Percentiles rank a stretch among this genome's conserved stretches.
Conservation (phyloP, 805 yeast genomes). For the Brettanomyces nanus region DNA sequence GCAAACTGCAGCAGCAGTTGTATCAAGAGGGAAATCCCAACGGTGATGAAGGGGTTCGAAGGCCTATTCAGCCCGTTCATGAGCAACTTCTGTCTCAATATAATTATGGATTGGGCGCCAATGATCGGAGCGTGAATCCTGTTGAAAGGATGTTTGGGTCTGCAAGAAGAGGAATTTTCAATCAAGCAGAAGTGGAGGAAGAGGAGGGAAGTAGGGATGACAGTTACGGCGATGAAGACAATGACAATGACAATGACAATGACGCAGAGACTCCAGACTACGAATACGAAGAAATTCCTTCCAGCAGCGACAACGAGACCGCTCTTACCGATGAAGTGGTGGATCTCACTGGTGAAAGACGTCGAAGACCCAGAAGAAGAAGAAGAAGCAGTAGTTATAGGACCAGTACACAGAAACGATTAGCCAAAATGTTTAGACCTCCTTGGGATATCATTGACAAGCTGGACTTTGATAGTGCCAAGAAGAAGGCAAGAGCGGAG, state of each 20-base stretch:
- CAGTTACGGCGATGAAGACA: slow-evolving; percentile 31
- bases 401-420: slow-evolving; percentile 47
- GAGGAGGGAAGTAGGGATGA: slow-evolving; percentile 30
- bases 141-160: slow-evolving; percentile 40
- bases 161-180: slow-evolving; percentile 47
- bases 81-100: slow-evolving; percentile 43
- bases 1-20: slow-evolving; percentile 55
- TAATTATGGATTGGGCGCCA: slow-evolving; percentile 12
- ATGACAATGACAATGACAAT: slow-evolving; percentile 29
- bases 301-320: slow-evolving; percentile 25
- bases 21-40: slow-evolving; percentile 31
- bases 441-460: slow-evolving; percentile 84
- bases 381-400: slow-evolving; percentile 20
- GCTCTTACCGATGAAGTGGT: slow-evolving; percentile 31
- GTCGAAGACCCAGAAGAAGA: slow-evolving; percentile 18
- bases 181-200: slow-evolving; percentile 35
- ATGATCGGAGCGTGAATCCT: slow-evolving; percentile 2
- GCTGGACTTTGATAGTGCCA: slow-evolving; percentile 67
- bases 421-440: slow-evolving; percentile 82
- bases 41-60: slow-evolving; percentile 48
- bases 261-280: slow-evolving; percentile 24
- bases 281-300: slow-evolving; percentile 30
- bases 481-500: slow-evolving; percentile 48
- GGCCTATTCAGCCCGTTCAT: slow-evolving; percentile 69
- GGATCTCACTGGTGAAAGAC: slow-evolving; percentile 21